Evolutionary conservation across 2,329 filamentous ascomycete genomes (phyloP), one percentile per base, ranked within the genome.

Genomic region (Epichloe amarillans): DNA sequence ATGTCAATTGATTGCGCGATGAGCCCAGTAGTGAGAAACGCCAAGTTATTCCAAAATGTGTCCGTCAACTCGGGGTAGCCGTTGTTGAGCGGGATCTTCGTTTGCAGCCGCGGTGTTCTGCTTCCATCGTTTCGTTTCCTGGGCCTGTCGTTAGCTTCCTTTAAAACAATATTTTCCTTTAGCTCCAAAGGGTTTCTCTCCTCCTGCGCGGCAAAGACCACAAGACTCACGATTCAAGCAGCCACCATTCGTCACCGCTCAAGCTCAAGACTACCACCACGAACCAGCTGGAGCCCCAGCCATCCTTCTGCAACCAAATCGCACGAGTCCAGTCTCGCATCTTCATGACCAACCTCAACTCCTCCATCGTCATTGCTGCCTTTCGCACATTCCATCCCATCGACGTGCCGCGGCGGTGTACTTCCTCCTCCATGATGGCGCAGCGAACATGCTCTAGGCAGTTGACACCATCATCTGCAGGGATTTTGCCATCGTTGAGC

Each of bases 191-290:
- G 15, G 15, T 37, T n/a, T 11, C 7, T 11, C 7, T 21, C 42
- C 40, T 19, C 26, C 15, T 14, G 14, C 3, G 39, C 41, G 17
- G 12, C 15, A 2, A 23, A 36, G 39, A 19, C 15, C 15, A 36
- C 15, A 41, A 40, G 3, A 50, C 76, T 68, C 69, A 82, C 75
- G 79, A 65, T 64, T 84, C 76, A 50, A 88, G 71, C 53, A 90
- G 70, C 81, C 84, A 90, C 86, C 87, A 95, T 54, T 76, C 76
- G 62, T 93, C 86, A 49, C 87, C 86, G 60, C 76, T 74, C 61
- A 86, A 73, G 62, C 83, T 82, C 62, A 88, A 75, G 49, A 81
- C 80, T 44, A 85, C 75, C 56, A 83, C 82, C 39, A 94, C 69
- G 55, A 83, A 79, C 86, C 88, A 95, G 49, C 77, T 71, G 14